Base-by-base conservation (phyloP, 495 filamentous ascomycete genomes). In the Paragyromitra xinjiangensis region DNA sequence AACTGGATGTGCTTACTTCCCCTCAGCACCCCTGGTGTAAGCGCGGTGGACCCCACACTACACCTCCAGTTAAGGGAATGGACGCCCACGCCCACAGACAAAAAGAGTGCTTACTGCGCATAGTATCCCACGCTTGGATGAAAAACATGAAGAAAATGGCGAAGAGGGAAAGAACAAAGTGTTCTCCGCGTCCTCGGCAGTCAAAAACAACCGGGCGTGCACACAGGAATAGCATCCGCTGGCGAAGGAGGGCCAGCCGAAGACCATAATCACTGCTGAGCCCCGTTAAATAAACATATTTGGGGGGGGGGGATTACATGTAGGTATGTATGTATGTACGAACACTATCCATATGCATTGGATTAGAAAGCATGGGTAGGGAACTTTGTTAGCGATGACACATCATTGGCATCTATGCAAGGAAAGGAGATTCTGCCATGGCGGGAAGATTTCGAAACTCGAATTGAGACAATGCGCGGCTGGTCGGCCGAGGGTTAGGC, bases 211-310 rank as follows among this genome's bases (percentile, higher is more conserved):
- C 64, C 24, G 50, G 62, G 63, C 66, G 69, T 61, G 63, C 19
- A 55, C 62, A 63, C 63, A 73, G 34, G 64, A 76, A 74, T 74
- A 78, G 75, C 26, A 74, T 62, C 70, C 71, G 45, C 70, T 78
- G n/a, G 50, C 37, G 69, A 48, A n/a, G 64, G 55, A 64, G 44
- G 55, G 65, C 73, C 26, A 76, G 59, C 67, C 73, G 68, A 64
- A 73, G 70, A 45, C 71, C 61, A 34, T 59, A 71, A 72, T 69
- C 44, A 66, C 64, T 51, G 58, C 72, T 69, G 51, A 69, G 64
- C 73, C 69, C 56, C 61, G 6, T 69, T 40, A 63, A 75, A 62
- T 42, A 59, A 68, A 74, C 64, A 68, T 67, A 68, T 53, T 39
- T 37, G 40, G 66, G 39, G 37, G 19, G 19, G 19, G 44, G 48